Evolutionary conservation across 345 rosid species (phyloP).

Genomic region (Eucalyptus pauciflora): DNA sequence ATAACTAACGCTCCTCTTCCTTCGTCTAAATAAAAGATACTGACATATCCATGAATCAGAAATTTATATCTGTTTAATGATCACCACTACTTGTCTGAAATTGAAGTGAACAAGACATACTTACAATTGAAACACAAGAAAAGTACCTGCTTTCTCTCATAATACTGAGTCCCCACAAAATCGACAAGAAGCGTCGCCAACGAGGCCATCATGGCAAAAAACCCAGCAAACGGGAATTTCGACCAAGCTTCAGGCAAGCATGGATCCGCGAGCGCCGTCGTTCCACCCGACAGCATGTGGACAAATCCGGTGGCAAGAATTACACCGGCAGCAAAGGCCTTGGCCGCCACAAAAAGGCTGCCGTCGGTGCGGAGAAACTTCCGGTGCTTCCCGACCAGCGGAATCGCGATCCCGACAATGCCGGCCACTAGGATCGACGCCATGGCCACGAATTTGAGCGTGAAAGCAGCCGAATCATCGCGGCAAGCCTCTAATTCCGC

Average conservation of each 20-base stretch:
- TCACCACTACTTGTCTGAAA: not conserved
- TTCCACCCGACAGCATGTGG: constrained; percentile 76
- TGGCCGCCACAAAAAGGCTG: constrained; percentile 61
- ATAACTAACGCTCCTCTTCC: not conserved
- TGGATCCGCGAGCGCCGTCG: constrained; percentile 41
- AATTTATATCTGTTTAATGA: not conserved
- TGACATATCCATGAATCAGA: not conserved
- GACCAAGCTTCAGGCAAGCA: constrained; percentile 69
- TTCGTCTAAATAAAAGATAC: not conserved
- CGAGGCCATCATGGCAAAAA: constrained; percentile 80
- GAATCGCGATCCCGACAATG: constrained; percentile 51
- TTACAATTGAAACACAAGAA: not conserved
- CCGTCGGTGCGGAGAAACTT: constrained; percentile 52
- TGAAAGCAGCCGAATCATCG: constrained; percentile 44
- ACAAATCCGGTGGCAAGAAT: constrained; percentile 94
- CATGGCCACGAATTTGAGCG: constrained; percentile 60
- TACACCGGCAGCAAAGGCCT: constrained; percentile 91
- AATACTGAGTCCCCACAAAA: constrained; percentile 80
- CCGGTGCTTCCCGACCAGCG: constrained; percentile 57
- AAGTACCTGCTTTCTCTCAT: constrained; percentile 54
- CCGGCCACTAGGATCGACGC: constrained; percentile 66
- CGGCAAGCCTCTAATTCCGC: constrained; percentile 42
- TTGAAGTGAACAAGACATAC: not conserved
- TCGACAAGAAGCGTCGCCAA: constrained; percentile 68
- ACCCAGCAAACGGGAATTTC: constrained; percentile 75